phyloP scores from a whole-genome alignment of 2,329 filamentous ascomycete species.

The Septoria petroselini region DNA sequence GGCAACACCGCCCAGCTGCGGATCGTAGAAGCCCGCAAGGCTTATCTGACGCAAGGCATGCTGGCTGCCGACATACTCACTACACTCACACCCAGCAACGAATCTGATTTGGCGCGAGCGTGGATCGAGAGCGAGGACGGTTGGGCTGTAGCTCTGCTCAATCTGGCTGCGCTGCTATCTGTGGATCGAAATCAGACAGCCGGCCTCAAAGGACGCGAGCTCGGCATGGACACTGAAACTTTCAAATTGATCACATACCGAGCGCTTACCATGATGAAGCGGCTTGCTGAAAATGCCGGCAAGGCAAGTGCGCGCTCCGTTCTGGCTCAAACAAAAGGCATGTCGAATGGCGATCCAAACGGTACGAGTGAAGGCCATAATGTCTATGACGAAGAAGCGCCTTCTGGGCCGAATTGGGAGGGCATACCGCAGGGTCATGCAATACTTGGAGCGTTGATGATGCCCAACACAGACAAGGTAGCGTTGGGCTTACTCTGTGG shows the following conservation, averaged over 20 bases:
- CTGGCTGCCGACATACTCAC: conserved; percentile 85
- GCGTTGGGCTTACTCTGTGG: conserved; percentile 44
- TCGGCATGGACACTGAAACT: conserved; percentile 34
- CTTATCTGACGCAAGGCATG: conserved; percentile 87
- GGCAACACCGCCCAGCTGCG: conserved; percentile 49
- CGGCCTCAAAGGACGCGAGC: conserved; percentile 23
- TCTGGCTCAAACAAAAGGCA: conserved; percentile 9
- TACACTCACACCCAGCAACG: conserved; percentile 54
- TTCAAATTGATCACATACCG: conserved; percentile 43
- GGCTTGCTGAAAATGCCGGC: conserved; percentile 46
- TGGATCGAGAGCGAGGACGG: conserved; percentile 85
- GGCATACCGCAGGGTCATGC: conserved; percentile 48
- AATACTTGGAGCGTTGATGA: conserved; percentile 47
- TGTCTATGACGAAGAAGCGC: conserved; percentile 14
- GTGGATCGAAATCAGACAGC: conserved; percentile 48
- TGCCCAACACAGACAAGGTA: conserved; percentile 43
- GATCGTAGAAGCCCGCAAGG: conserved; percentile 77
- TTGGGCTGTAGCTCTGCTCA: conserved; percentile 75
- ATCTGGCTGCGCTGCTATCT: conserved; percentile 70
- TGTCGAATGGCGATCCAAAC: conserved; percentile 21
- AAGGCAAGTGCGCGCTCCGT: conserved; percentile 27
- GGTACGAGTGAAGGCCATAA: conserved; percentile 29
- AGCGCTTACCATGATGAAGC: conserved; percentile 47
- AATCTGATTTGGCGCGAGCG: conserved; percentile 62
- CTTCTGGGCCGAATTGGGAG: conserved; percentile 39